phyloP scores from a whole-genome alignment of 768 basidiomycete species.

The Psilocybe azurescens region DNA sequence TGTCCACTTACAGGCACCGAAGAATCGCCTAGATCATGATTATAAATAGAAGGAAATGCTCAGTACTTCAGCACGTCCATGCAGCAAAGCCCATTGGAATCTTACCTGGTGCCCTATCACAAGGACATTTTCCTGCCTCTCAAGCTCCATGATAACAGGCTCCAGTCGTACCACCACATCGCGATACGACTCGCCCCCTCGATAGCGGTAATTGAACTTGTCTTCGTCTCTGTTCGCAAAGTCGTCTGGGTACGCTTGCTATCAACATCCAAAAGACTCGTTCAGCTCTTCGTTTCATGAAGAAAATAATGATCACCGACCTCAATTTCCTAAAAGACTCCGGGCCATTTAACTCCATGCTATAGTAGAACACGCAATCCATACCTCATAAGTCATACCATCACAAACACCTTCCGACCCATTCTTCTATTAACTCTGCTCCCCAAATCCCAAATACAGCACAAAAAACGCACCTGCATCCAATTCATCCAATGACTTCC shows the following conservation, averaged over 20 bases:
- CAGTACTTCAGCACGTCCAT: constrained; percentile 1
- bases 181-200: constrained; percentile 97
- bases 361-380: constrained; percentile 7
- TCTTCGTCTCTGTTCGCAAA: constrained; percentile 98
- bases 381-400: constrained; percentile 93
- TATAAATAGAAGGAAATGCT: constrained; percentile 4
- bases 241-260: constrained; percentile 97
- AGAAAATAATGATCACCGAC: constrained; percentile 41
- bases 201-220: constrained; percentile 99
- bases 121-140: constrained; percentile 96
- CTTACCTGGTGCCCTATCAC: constrained; percentile 93
- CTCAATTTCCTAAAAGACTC: constrained; percentile 76
- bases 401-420: constrained; percentile 80
- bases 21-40: constrained; percentile 62
- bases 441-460: not conserved
- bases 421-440: not conserved
- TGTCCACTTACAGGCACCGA: constrained; percentile 68
- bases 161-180: constrained; percentile 96
- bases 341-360: not conserved
- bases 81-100: constrained; percentile 1
- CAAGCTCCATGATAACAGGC: constrained; percentile 99
- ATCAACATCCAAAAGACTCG: not conserved
- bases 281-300: constrained; percentile 1
- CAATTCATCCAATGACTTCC: constrained; percentile 98
- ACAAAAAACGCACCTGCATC: constrained; percentile 70